Conservation (phyloP, 129 eudicot genomes). For the Escallonia herrerae region DNA sequence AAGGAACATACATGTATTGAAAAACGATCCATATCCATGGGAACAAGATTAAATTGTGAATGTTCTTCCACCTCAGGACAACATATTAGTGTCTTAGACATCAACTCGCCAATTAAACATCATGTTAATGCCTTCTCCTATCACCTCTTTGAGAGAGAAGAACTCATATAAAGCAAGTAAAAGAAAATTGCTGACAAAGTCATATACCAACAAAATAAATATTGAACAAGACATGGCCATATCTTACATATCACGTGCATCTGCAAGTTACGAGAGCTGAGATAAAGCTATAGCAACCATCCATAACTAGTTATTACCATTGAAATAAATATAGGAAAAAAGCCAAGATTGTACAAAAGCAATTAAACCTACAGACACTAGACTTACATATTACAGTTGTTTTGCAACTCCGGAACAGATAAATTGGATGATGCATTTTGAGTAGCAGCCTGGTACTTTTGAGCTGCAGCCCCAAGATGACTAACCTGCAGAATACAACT, state of each 20-base stretch:
- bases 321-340: no score
- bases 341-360: no score
- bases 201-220: not conserved
- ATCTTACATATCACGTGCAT: no score
- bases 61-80: no score
- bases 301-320: no score
- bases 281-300: no score
- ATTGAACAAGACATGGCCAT: no score
- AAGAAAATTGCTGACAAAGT: not conserved
- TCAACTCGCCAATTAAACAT: no score
- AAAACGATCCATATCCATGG: not conserved
- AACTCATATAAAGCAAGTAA: not conserved
- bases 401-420: slow-evolving; percentile 83
- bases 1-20: not conserved
- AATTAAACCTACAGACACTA: no score
- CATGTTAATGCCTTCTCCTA: not conserved
- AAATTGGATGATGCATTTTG: slow-evolving; percentile 65
- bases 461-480: slow-evolving; percentile 92
- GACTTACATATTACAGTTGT: slow-evolving; percentile 88
- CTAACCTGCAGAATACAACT: slow-evolving; percentile 56
- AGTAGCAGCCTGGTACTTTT: slow-evolving; percentile 87
- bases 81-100: no score
- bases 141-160: not conserved
- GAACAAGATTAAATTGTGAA: not conserved
- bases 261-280: no score